A percentile compares a stretch with the other conserved stretches of the same genome.
phyloP scores from a whole-genome alignment of 2,329 filamentous ascomycete genomes.

The Trichoderma aggressivum region DNA sequence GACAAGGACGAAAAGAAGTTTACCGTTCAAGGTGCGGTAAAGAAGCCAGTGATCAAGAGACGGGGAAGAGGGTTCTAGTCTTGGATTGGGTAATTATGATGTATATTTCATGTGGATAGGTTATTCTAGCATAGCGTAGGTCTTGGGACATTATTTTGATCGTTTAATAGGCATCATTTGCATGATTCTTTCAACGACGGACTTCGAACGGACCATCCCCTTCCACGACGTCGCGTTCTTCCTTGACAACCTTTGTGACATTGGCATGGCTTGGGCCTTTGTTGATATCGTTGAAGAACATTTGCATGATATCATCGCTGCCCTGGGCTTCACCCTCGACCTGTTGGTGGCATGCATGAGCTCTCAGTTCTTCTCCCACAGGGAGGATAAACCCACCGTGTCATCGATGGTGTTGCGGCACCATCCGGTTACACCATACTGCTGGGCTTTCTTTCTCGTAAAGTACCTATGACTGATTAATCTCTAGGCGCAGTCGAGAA shows the following conservation, averaged over 20 bases:
- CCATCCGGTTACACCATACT: conserved; percentile 57
- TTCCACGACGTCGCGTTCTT: conserved; percentile 61
- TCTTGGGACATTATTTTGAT: neutral
- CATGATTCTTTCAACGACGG: conserved; percentile 32
- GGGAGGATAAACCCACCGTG: conserved; percentile 40
- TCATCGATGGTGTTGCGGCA: conserved; percentile 56
- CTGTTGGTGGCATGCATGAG: conserved; percentile 43
- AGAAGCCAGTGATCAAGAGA: conserved; percentile 57
- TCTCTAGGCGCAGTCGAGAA: neutral
- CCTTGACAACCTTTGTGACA: conserved; percentile 71
- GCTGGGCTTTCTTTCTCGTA: conserved; percentile 48
- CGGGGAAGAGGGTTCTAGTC: conserved; percentile 51
- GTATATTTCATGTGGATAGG: neutral
- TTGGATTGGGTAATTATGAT: neutral
- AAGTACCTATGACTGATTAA: conserved; percentile 45
- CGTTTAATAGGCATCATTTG: neutral
- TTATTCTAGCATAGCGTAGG: neutral
- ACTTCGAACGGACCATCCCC: conserved; percentile 67
- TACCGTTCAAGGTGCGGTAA: conserved; percentile 59
- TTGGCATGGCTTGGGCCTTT: conserved; percentile 68
- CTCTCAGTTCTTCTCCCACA: neutral
- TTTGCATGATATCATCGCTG: conserved; percentile 57
- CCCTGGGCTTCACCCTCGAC: conserved; percentile 90
- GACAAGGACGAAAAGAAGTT: conserved; percentile 50
- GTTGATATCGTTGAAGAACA: conserved; percentile 72